These are phyloP conservation scores for Lactifluus piperatus DNA, from an alignment of 768 basidiomycete species.

Conservation along the genomic window DNA sequence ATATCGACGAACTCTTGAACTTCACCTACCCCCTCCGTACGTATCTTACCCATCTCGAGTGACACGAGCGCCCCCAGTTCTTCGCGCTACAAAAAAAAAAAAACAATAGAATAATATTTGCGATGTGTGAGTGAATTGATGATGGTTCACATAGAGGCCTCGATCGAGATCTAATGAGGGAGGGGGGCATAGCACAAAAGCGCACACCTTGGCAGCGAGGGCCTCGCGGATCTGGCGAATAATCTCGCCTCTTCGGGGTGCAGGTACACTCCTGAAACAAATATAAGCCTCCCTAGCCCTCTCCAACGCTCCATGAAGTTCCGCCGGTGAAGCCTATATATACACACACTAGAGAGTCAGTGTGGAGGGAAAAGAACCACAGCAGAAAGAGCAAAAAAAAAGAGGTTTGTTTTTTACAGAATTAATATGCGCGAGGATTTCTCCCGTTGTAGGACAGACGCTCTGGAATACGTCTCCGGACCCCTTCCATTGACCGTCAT, in stretches of 20 bases:
- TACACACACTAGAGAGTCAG: too few species aligned
- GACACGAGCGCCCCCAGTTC: conserved; percentile 76
- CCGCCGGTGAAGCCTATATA: conserved; percentile 68
- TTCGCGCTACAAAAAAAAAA: conserved; percentile 43
- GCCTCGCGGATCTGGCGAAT: conserved; percentile 82
- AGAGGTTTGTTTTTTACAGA: conserved; percentile 41
- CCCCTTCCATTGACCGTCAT: conserved; percentile 77
- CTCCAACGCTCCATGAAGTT: conserved; percentile 59
- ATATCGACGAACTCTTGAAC: conserved; percentile 95
- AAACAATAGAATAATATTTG: too few species aligned
- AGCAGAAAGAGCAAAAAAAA: background rate
- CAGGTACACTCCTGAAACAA: conserved; percentile 67
- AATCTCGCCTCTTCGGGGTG: conserved; percentile 83
- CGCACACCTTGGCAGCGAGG: conserved; percentile 54
- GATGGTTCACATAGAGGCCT: too few species aligned
- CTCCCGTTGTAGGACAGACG: conserved; percentile 81
- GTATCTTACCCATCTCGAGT: conserved; percentile 88
- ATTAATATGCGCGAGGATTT: conserved; percentile 65
- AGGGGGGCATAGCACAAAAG: background rate
- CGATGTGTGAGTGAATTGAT: too few species aligned
- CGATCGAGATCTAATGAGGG: background rate
- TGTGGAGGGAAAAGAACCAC: background rate
- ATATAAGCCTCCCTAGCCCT: conserved; percentile 68
- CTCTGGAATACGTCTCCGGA: conserved; percentile 63
- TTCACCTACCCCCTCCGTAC: conserved; percentile 84